Evolutionary conservation across 768 basidiomycete species (phyloP), one percentile per base, ranked within the genome.

Genomic region (Collybiopsis luxurians): DNA sequence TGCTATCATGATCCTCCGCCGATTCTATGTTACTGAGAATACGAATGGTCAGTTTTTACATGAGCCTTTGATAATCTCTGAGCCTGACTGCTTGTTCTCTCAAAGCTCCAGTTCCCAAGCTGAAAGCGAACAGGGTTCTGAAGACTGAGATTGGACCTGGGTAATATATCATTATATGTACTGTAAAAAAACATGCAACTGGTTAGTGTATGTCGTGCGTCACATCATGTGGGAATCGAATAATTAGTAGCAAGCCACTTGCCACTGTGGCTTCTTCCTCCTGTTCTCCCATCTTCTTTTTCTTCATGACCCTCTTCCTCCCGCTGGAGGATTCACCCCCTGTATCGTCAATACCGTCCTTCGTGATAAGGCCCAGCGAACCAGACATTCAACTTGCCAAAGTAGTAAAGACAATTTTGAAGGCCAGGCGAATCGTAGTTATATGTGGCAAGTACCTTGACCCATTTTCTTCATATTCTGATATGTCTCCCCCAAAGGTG

Each of bases 1-100:
- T 59, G 90, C 92, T 2, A 95, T 95, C 65, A 83, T 95, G 82
- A 78, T 92, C 30, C 70, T 95, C 13, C 85, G 93, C 5, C 81
- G 88, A 30, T 95, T 95, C 73, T 96, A 95, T 73, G 81, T 98
- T 65, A 95, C 92, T 0, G 94, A 97, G 67, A 98, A 99, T 69
- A 77, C 78, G 6, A 93, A 95, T 64, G 96, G 96, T 95, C 59
- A 40, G 64, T 45, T 46, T 53, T 28, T 49, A 54, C 42, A 60
- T 26, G 28, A 42, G 34, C 27, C 54, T 38, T 55, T 19, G 51
- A 60, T 31, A 47, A 13, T 44, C 56, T 54, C 31, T n/a, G 28
- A 43, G 58, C 30, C 54, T 42, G 49, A 61, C 66, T 44, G 61
- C 59, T 26, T 52, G 42, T 43, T 47, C 55, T 23, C 48, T 58